Evolutionary conservation across 495 filamentous ascomycete genomes (phyloP), one percentile per base, ranked within the genome.

Genomic region (Neurospora sp.): DNA sequence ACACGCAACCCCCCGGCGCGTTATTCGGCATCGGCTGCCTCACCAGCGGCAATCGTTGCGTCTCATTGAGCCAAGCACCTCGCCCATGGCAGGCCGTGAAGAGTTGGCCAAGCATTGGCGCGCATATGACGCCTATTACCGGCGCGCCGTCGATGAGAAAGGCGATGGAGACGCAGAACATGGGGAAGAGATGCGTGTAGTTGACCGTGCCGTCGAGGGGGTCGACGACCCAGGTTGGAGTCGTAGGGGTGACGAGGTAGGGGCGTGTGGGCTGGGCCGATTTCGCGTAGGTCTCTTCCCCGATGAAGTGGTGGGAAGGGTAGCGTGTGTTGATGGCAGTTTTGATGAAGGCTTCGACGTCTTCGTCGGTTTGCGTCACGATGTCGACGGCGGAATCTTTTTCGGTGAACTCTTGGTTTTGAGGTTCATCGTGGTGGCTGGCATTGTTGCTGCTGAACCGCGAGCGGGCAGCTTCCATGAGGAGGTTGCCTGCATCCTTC

Each of bases 181-280:
- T 90, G 69, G 89, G 90, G 80, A 91, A 90, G 14, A 90, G 81
- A 78, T 92, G 90, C 16, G 88, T 91, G 80, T 90, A 92, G 80
- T 92, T 92, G 70, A 92, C 89, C 16, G 90, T 92, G 76, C 90
- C 90, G 73, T 92, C 89, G 59, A 91, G 79, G 8, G 90, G 89
- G 77, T 92, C 90, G 44, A 92, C 85, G 77, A 86, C 89, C 90
- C 90, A 92, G 72, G 89, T 92, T 59, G 90, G 90, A 2, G 71
- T 65, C 18, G 71, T n/a, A 8, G 69, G 27, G 61, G 82, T 80
- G 74, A 92, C 88, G 6, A 92, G 84, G 74, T 93, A 93, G 35
- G 88, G 82, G 75, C 87, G 85, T 2, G 85, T 82, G 16, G 53
- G 27, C 53, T 65, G 53, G 53, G 82, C 38, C 35, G 87, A 85